phyloP scores from a whole-genome alignment of 768 basidiomycete genomes.

The Dacryopinax spathularia region DNA sequence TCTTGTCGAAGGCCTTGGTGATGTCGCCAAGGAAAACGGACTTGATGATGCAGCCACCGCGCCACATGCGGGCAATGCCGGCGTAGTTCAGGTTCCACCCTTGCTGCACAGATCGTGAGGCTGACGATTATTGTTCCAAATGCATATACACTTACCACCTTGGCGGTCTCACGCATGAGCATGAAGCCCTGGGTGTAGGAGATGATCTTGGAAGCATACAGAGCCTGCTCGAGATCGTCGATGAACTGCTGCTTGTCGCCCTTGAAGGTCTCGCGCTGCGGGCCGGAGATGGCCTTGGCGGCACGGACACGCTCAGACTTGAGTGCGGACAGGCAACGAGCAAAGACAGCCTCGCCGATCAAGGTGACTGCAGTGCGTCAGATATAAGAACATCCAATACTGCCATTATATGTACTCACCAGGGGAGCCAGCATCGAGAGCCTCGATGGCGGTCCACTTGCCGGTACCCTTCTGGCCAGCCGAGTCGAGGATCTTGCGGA shows the following conservation, averaged over 20 bases:
- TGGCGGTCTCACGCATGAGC: constrained; percentile 96
- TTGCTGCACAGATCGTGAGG: constrained; percentile 29
- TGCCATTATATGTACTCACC: constrained; percentile 33
- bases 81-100: constrained; percentile 92
- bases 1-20: constrained; percentile 78
- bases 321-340: constrained; percentile 91
- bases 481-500: constrained; percentile 86
- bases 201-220: constrained; percentile 99
- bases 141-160: constrained; percentile 44
- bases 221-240: constrained; percentile 95
- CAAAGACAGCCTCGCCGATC: constrained; percentile 98
- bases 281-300: constrained; percentile 79
- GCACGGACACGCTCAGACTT: constrained; percentile 92
- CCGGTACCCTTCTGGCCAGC: constrained; percentile 99
- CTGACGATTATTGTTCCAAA: not conserved
- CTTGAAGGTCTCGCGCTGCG: constrained; percentile 82
- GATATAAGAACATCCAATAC: constrained; percentile 7
- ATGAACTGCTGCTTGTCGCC: constrained; percentile 99
- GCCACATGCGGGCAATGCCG: constrained; percentile 98
- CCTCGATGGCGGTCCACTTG: constrained; percentile 97
- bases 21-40: constrained; percentile 93
- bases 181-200: constrained; percentile 99
- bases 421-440: constrained; percentile 79
- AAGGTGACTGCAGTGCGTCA: constrained; percentile 57
- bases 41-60: constrained; percentile 99